Percentiles rank a stretch among this genome's conserved stretches.
Conservation (phyloP, 129 eudicot species). For the Rutidosis leptorrhynchoides region DNA sequence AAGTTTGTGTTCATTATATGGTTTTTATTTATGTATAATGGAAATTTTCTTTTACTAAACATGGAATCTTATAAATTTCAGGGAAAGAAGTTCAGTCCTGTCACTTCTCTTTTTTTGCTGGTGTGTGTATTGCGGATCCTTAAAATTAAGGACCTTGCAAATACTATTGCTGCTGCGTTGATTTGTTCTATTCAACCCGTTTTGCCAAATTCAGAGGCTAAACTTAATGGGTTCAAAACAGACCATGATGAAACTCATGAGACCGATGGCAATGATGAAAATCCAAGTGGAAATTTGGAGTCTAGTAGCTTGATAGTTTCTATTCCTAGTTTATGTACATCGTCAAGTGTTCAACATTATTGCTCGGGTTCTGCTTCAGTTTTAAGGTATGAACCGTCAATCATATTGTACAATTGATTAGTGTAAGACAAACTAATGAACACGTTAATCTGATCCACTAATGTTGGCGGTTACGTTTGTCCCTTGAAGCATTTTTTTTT, state of each 20-base stretch:
- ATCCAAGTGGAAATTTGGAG: slow-evolving; percentile 29
- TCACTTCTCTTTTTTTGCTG: slow-evolving; percentile 72
- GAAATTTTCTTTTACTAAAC: slow-evolving; percentile 28
- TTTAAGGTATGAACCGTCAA: slow-evolving; percentile 44
- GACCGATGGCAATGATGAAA: slow-evolving; percentile 32
- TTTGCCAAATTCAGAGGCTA: slow-evolving; percentile 49
- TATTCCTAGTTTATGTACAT: slow-evolving; percentile 35
- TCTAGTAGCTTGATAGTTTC: slow-evolving; percentile 36
- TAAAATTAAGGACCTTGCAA: slow-evolving; percentile 89
- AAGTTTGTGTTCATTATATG: slow-evolving; percentile 19
- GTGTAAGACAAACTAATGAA: not conserved
- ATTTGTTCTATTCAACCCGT: slow-evolving; percentile 55
- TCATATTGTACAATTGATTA: not conserved
- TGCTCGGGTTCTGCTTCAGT: slow-evolving; percentile 35
- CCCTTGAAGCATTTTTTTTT: slow-evolving; percentile 1
- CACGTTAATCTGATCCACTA: too few relatives aligned
- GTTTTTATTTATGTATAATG: slow-evolving; percentile 17
- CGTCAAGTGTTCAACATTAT: slow-evolving; percentile 39
- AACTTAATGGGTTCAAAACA: slow-evolving; percentile 48
- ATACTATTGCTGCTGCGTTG: slow-evolving; percentile 81
- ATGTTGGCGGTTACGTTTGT: not conserved
- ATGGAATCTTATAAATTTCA: slow-evolving; percentile 34
- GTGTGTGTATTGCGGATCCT: slow-evolving; percentile 92
- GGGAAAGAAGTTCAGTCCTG: slow-evolving; percentile 56
- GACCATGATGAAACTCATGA: slow-evolving; percentile 35